Evolutionary conservation across 805 yeast species (phyloP).

Genomic region (Diddensiella caesifluorescens): DNA sequence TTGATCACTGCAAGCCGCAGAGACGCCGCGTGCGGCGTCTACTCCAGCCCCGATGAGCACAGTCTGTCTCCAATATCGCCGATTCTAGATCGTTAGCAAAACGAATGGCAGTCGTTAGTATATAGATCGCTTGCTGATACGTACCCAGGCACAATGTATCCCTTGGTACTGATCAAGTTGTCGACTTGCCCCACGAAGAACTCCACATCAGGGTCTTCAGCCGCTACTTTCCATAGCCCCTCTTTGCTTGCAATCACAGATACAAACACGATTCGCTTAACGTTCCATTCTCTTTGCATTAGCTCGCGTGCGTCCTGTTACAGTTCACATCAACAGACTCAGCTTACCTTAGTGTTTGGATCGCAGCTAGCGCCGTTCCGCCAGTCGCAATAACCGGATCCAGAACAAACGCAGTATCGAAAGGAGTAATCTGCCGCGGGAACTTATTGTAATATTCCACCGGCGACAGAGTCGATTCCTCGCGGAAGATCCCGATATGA

Average conservation of each 20-base stretch:
- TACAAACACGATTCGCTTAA: conserved; percentile 25
- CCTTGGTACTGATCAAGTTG: conserved; percentile 21
- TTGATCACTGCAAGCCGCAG: too few species aligned
- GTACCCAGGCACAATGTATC: conserved; percentile 31
- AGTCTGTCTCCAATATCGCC: conserved; percentile 34
- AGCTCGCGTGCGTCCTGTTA: background rate
- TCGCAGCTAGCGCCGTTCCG: conserved; percentile 32
- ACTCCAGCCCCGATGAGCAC: conserved; percentile 20
- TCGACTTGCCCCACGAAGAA: conserved; percentile 29
- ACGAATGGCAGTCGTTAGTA: background rate
- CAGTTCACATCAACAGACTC: background rate
- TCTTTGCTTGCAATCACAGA: conserved; percentile 25
- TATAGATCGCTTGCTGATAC: background rate
- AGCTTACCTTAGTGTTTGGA: conserved; percentile 25
- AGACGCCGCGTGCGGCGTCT: too few species aligned
- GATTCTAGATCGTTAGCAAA: conserved; percentile 12
- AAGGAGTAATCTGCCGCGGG: conserved; percentile 20
- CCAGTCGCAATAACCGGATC: conserved; percentile 36
- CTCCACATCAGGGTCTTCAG: conserved; percentile 23
- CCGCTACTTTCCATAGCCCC: conserved; percentile 23
- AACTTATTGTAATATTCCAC: conserved; percentile 34
- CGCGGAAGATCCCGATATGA: conserved; percentile 33
- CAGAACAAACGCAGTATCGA: conserved; percentile 27
- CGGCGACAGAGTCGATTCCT: conserved; percentile 28
- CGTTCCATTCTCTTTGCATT: conserved; percentile 29